Evolutionary conservation across 306 rosid genomes (phyloP).

Genomic region (Nissolia schottii): DNA sequence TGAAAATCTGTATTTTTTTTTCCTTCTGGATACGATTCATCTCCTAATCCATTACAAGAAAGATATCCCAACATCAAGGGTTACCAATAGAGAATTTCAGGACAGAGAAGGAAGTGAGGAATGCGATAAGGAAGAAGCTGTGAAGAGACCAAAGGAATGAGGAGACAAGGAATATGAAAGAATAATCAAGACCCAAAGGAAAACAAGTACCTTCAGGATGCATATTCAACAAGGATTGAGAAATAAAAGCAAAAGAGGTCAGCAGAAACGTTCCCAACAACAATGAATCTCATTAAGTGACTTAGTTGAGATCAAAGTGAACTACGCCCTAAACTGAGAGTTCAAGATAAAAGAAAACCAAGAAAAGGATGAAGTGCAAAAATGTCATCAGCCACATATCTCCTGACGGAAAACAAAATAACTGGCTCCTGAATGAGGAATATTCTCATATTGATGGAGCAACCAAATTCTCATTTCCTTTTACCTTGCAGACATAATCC

Average conservation of each 20-base stretch:
- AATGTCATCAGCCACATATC: conserved; percentile 31
- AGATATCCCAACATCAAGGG: neutral
- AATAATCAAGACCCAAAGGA: conserved; percentile 18
- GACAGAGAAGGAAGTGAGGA: conserved; percentile 9
- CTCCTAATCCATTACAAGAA: neutral
- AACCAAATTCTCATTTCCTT: conserved; percentile 49
- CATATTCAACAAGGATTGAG: conserved; percentile 5
- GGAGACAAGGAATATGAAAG: conserved; percentile 21
- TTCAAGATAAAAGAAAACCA: neutral
- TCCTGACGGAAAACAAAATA: conserved; percentile 39
- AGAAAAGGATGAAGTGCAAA: neutral
- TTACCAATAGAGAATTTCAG: neutral
- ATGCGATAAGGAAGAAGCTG: neutral
- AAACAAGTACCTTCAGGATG: conserved; percentile 18
- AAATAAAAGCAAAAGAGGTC: conserved; percentile 25
- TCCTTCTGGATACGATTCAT: neutral
- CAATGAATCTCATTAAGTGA: neutral
- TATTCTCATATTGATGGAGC: conserved; percentile 51
- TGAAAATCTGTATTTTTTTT: conserved; percentile 2
- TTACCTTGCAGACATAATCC: conserved; percentile 99
- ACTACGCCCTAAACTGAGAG: conserved; percentile 14
- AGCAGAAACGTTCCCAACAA: conserved; percentile 13
- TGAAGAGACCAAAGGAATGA: conserved; percentile 2
- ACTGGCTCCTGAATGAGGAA: conserved; percentile 35
- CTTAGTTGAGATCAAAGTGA: conserved; percentile 15